Evolutionary conservation across 805 yeast genomes (phyloP).

Genomic region (Candida takata): DNA sequence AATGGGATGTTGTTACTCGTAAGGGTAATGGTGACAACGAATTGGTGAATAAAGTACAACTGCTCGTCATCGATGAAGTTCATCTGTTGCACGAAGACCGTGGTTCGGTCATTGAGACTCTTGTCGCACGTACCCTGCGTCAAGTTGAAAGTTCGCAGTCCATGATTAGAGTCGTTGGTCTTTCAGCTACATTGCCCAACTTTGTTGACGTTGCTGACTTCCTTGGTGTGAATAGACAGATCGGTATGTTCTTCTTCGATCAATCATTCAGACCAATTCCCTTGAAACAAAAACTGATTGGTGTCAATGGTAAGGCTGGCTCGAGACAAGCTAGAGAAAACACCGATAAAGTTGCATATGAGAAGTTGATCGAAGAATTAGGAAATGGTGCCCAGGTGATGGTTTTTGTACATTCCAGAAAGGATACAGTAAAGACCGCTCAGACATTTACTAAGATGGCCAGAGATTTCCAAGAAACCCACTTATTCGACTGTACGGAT

Average conservation of each 20-base stretch:
- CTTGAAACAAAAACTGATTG: conserved; percentile 76
- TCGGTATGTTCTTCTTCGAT: conserved; percentile 93
- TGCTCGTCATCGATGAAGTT: conserved; percentile 91
- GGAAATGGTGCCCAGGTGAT: conserved; percentile 78
- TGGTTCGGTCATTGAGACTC: conserved; percentile 94
- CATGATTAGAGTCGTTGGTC: conserved; percentile 88
- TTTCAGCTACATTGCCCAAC: conserved; percentile 91
- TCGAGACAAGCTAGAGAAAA: conserved; percentile 60
- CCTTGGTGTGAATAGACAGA: conserved; percentile 79
- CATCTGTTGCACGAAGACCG: conserved; percentile 95
- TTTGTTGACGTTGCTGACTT: conserved; percentile 92
- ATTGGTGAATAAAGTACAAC: conserved; percentile 72
- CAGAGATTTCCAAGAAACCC: conserved; percentile 47
- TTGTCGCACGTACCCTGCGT: conserved; percentile 88
- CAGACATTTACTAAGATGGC: conserved; percentile 65
- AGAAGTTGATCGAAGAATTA: conserved; percentile 63
- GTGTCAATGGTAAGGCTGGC: conserved; percentile 83
- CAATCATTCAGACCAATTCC: conserved; percentile 93
- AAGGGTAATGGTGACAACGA: conserved; percentile 87
- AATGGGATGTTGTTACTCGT: conserved; percentile 97
- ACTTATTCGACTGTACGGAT: conserved; percentile 50
- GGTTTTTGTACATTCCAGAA: conserved; percentile 95
- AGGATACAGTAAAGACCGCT: conserved; percentile 85
- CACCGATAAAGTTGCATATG: conserved; percentile 69
- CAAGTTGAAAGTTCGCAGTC: conserved; percentile 93